Percentiles rank a stretch among this genome's conserved stretches.
Evolutionary conservation across 768 basidiomycete genomes (phyloP).

Genomic region (Tylopilus sp.): DNA sequence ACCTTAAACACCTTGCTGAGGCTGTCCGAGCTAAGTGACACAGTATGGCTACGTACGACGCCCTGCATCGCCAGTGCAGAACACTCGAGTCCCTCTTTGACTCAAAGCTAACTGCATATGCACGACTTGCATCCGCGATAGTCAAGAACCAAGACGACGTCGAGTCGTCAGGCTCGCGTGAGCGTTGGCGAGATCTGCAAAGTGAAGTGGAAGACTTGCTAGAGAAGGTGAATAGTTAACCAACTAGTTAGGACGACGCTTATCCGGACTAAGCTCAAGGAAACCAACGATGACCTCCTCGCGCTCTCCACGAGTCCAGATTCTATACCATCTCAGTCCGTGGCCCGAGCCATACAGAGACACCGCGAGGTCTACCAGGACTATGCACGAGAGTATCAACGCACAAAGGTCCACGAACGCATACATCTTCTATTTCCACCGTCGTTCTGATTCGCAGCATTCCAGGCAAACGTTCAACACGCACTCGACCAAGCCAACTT

Average conservation of each 20-base stretch:
- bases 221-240: slow-evolving; percentile 61
- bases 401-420: slow-evolving; percentile 66
- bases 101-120: slow-evolving; percentile 85
- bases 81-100: slow-evolving; percentile 93
- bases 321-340: slow-evolving; percentile 66
- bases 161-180: slow-evolving; percentile 65
- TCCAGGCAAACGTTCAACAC: slow-evolving; percentile 71
- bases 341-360: slow-evolving; percentile 85
- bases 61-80: slow-evolving; percentile 51
- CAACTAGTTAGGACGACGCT: neutral
- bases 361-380: slow-evolving; percentile 90
- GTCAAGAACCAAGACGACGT: slow-evolving; percentile 53
- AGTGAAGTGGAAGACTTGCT: slow-evolving; percentile 82
- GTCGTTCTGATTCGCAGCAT: neutral
- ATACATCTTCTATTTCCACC: neutral
- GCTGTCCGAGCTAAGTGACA: neutral
- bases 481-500: slow-evolving; percentile 86
- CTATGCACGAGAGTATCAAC: slow-evolving; percentile 75
- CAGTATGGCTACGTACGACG: slow-evolving; percentile 77
- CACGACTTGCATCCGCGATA: slow-evolving; percentile 73
- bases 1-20: neutral
- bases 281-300: slow-evolving; percentile 80
- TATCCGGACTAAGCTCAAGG: slow-evolving; percentile 60
- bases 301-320: slow-evolving; percentile 65
- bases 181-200: slow-evolving; percentile 82